A percentile compares a stretch with the other conserved stretches of the same genome.
Conservation (phyloP, 2,329 filamentous ascomycete genomes). For the Metarhizium album region DNA sequence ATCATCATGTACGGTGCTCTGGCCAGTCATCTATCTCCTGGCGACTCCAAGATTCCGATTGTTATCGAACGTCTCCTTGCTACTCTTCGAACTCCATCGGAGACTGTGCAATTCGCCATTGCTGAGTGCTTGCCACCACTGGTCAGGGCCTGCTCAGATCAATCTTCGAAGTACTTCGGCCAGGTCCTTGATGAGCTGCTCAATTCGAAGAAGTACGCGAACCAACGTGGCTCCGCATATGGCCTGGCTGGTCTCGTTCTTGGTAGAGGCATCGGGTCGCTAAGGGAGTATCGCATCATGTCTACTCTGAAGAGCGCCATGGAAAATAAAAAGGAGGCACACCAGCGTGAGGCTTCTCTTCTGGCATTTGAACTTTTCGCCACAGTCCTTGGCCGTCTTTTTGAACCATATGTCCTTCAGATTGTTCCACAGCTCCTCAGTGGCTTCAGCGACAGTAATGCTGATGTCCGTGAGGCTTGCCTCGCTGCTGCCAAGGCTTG, state of each 20-base stretch:
- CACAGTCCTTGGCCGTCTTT: conserved; percentile 72
- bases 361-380: conserved; percentile 87
- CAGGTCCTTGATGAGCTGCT: conserved; percentile 74
- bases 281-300: conserved; percentile 81
- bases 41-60: conserved; percentile 78
- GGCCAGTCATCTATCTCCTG: conserved; percentile 71
- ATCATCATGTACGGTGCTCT: conserved; percentile 95
- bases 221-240: conserved; percentile 85
- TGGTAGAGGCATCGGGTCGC: conserved; percentile 71
- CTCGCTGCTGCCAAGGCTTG: conserved; percentile 89
- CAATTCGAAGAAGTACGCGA: conserved; percentile 83
- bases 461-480: conserved; percentile 86
- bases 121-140: conserved; percentile 88
- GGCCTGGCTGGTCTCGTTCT: conserved; percentile 83
- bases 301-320: conserved; percentile 66
- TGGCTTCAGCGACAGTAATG: conserved; percentile 79
- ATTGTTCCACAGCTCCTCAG: conserved; percentile 83
- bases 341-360: conserved; percentile 79
- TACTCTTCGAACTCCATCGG: conserved; percentile 87
- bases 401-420: conserved; percentile 94
- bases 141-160: conserved; percentile 68
- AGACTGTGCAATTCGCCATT: conserved; percentile 93
- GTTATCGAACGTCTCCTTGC: conserved; percentile 79
- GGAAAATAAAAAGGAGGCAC: conserved; percentile 92
- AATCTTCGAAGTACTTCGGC: conserved; percentile 69